phyloP scores from a whole-genome alignment of 2,329 filamentous ascomycete species.

The Metarhizium guizhouense region DNA sequence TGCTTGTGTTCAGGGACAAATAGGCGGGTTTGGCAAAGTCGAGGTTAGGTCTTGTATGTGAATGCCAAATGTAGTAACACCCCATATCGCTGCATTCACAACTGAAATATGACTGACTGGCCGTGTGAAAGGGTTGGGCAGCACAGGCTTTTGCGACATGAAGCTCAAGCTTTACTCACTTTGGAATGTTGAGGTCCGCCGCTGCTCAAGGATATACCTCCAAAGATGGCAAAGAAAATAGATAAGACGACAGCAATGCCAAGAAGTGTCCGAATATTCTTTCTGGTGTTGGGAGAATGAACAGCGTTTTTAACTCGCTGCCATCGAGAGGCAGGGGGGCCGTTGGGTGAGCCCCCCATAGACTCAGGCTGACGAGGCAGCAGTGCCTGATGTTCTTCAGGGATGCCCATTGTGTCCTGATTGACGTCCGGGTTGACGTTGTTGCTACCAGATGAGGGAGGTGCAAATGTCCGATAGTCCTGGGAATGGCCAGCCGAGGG shows the following conservation, averaged over 20 bases:
- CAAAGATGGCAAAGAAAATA: conserved; percentile 17
- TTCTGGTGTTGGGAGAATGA: conserved; percentile 13
- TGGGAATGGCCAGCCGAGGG: conserved; percentile 11
- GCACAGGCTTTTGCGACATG: background rate
- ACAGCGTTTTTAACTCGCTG: conserved; percentile 17
- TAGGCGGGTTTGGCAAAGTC: too few species aligned
- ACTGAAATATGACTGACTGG: background rate
- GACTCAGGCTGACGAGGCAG: conserved; percentile 36
- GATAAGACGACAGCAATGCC: conserved; percentile 24
- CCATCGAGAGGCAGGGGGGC: conserved; percentile 17
- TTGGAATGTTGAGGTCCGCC: conserved; percentile 14
- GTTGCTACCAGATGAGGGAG: conserved; percentile 1
- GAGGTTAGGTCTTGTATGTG: too few species aligned
- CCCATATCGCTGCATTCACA: background rate
- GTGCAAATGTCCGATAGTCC: conserved; percentile 36
- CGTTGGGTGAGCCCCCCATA: conserved; percentile 28
- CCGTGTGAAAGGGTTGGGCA: background rate
- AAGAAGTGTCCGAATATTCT: conserved; percentile 20
- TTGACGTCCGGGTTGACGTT: conserved; percentile 3
- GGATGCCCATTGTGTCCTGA: conserved; percentile 29
- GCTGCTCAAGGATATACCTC: conserved; percentile 11
- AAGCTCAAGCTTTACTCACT: conserved; percentile 16
- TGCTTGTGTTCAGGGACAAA: too few species aligned
- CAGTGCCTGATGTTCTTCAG: conserved; percentile 33
- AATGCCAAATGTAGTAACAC: too few species aligned